Evolutionary conservation across 352 stramenopile genomes (phyloP), one percentile per base, ranked within the genome.

Genomic region (Globisporangium acanthophoron): DNA sequence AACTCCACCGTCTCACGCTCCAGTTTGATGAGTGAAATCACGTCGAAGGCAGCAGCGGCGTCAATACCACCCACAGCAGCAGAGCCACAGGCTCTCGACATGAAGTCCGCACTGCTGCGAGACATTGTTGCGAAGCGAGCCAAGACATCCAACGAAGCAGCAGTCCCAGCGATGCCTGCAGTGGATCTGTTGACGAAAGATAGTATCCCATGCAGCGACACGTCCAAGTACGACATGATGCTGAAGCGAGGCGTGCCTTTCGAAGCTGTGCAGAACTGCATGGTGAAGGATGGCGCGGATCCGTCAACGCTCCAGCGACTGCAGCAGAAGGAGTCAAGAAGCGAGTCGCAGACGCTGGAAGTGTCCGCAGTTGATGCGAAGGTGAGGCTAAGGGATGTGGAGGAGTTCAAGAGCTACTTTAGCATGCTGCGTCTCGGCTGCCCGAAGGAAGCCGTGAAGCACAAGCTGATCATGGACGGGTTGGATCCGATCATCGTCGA

Each of bases 361-460:
- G 21, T 24, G 24, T 13, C 27, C 13, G n/a, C 21, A 11, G 18
- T 12, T 49, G 13, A 9, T 31, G 24, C 49, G 12, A 63, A 57
- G 59, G 52, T 41, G 12, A 73, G 60, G 13, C 67, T 94, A 7
- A 79, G 89, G 27, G 75, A 94, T 21, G 72, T 88, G 37, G 62
- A 85, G 7, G 74, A 89, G 39, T 92, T 89, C 20, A 67, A 74
- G 27, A 79, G 79, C 45, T 98, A 98, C 60, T 98, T 98, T 67
- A 87, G 84, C 57, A 98, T 99, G 94, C 64, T 98, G 16, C 86
- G 94, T 44, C 79, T 98, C 58, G 94, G 95, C 21, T 83, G 95
- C 12, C 90, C 82, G 3, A 85, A 86, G 55, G 86, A 90, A 54
- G 92, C 93, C 6, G 88, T 98, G 2, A 84, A 85, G 44, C 88